Evolutionary conservation across 2,329 filamentous ascomycete species (phyloP).

Genomic region (Cercospora brassicicola): DNA sequence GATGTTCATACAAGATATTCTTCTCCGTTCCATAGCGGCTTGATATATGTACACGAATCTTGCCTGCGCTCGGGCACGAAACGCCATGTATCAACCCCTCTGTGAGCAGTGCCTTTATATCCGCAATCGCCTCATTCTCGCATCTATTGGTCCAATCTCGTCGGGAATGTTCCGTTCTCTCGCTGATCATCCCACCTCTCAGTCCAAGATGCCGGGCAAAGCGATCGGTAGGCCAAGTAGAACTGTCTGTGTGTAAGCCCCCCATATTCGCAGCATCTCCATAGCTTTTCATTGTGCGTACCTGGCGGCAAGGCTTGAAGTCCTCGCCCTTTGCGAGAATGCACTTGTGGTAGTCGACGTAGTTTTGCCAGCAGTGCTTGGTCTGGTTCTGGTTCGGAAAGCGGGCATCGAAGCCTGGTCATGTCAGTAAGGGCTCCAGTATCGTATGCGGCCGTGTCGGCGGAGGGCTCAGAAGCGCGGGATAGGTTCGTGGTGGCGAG

Average conservation of each 20-base stretch:
- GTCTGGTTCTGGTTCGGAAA: conserved; percentile 98
- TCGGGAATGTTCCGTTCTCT: conserved; percentile 60
- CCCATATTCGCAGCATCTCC: neutral
- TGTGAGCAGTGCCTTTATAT: neutral
- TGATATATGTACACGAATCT: conserved; percentile 24
- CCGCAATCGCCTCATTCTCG: neutral
- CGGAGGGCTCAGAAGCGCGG: neutral
- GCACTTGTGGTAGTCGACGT: conserved; percentile 99
- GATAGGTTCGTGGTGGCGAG: neutral
- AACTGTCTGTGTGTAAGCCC: conserved; percentile 60
- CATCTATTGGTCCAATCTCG: conserved; percentile 49
- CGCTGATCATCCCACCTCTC: conserved; percentile 96
- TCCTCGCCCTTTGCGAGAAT: conserved; percentile 97
- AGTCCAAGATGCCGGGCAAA: conserved; percentile 95
- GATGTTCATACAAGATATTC: conserved; percentile 1
- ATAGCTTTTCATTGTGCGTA: conserved; percentile 46
- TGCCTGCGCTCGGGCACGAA: conserved; percentile 7
- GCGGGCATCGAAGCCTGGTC: conserved; percentile 93
- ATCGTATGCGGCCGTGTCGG: conserved; percentile 4
- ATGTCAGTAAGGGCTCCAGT: neutral
- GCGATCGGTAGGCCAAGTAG: conserved; percentile 91
- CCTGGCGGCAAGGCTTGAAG: conserved; percentile 94
- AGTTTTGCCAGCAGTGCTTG: conserved; percentile 99
- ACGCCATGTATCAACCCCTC: conserved; percentile 2
- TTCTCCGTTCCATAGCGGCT: neutral